phyloP scores from a whole-genome alignment of 345 rosid species.

The Trapa bicornis region DNA sequence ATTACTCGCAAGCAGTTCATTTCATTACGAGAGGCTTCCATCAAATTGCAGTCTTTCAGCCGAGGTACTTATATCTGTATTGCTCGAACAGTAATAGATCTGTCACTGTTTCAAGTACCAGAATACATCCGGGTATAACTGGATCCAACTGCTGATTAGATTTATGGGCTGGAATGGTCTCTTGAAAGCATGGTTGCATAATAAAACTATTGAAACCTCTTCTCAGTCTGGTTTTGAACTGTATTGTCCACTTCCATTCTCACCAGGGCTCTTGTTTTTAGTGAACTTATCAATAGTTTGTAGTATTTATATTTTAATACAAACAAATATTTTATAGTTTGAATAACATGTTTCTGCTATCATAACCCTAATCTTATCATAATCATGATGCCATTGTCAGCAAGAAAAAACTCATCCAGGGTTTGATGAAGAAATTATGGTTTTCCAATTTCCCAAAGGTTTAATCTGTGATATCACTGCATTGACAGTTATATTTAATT shows the following conservation, averaged over 20 bases:
- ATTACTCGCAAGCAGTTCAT: conserved; percentile 63
- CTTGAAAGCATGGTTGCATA: not conserved
- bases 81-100: not conserved
- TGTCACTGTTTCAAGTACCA: not conserved
- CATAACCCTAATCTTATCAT: no score
- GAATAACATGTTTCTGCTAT: no score
- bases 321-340: no score
- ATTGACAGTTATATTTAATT: not conserved
- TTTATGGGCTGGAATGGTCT: not conserved
- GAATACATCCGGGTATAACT: not conserved
- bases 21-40: conserved; percentile 53
- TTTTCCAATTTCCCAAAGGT: not conserved
- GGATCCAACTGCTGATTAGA: not conserved
- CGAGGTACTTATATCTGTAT: conserved; percentile 42
- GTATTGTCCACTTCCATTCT: no score
- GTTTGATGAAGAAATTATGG: not conserved
- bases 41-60: conserved; percentile 53
- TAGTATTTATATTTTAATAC: no score
- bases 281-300: no score
- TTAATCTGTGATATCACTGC: not conserved
- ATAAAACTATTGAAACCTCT: not conserved
- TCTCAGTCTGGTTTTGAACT: no score
- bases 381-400: not conserved
- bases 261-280: no score
- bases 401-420: not conserved